These are phyloP conservation scores for Exophiala bonariae DNA, from an alignment of 2,329 filamentous ascomycete species.

Conservation along the genomic window DNA sequence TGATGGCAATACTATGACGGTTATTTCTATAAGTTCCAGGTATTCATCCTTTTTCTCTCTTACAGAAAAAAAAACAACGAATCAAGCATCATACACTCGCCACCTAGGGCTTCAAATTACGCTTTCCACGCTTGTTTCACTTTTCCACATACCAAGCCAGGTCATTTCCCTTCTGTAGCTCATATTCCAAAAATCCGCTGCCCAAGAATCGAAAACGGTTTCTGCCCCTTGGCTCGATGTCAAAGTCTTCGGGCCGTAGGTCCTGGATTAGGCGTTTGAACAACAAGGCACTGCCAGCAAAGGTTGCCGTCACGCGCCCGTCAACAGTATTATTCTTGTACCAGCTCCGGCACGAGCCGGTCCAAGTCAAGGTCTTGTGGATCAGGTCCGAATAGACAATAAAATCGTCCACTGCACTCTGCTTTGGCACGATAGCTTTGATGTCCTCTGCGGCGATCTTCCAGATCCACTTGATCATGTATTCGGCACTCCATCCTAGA, in stretches of 20 bases:
- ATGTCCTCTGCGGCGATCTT: conserved; percentile 35
- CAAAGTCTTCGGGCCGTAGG: conserved; percentile 31
- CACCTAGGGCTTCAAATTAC: no score
- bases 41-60: no score
- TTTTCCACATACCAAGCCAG: conserved; percentile 29
- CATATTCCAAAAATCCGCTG: conserved; percentile 42
- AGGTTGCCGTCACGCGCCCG: conserved; percentile 48
- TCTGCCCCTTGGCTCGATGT: conserved; percentile 9
- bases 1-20: no score
- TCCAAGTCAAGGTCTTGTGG: conserved; percentile 49
- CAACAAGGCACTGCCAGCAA: conserved; percentile 42
- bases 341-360: conserved; percentile 38
- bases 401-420: conserved; percentile 49
- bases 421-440: conserved; percentile 38
- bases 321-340: conserved; percentile 49
- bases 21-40: no score
- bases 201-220: conserved; percentile 36
- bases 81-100: no score
- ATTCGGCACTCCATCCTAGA: conserved; percentile 27
- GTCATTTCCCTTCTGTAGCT: conserved; percentile 37
- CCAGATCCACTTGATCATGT: conserved; percentile 31
- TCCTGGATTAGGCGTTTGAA: conserved; percentile 38
- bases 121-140: no score
- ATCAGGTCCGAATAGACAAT: conserved; percentile 48
- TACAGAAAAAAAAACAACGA: no score